Base-by-base conservation (phyloP, 2,329 filamentous ascomycete species). In the Pseudocercospora fuligena region DNA sequence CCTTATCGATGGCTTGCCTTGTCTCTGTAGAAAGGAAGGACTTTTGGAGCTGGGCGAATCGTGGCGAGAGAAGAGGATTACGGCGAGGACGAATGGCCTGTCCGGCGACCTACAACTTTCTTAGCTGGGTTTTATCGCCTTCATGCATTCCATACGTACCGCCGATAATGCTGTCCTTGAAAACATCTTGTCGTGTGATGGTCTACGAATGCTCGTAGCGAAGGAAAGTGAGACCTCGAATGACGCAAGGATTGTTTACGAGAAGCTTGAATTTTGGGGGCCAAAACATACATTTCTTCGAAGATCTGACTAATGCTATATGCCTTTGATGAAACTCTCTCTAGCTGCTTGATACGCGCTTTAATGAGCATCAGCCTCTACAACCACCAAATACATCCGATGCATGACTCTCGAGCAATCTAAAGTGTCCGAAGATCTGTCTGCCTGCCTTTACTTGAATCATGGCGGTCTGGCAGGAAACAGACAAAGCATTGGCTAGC, bases 1-100 rank as follows among this genome's bases (percentile, higher is more conserved):
- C 94, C 79, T 93, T 92, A 80, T 97, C 92, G 75, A 99, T 99
- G 27, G 94, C 93, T 46, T 88, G 82, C 69, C 87, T 89, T 11
- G 92, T 95, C 77, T 93, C 87, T 73, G 90, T 87, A 33, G 94
- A 97, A 57, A 99, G 87, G 47, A 92, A 86, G 65, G 93, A 90
- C 66, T 86, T 81, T 72, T 83, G 80, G 62, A 82, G 77, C 8
- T 80, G 77, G 65, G 81, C 80, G 77, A 84, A 82, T 71, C 81
- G 81, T 62, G 78, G 73, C 23, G 79, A 76, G 73, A 80, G 76
- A 68, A 78, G 75, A 33, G 78, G 77, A 70, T 78, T 77, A 75
- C 73, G 71, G 74, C 77, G 73, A 57, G 79, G 81, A 66, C 81
- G 81, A 65, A 81, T 76, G 56, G 82, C 80, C 75, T 81, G 80